Conservation (phyloP, 768 basidiomycete genomes). For the Podaxis sp. region DNA sequence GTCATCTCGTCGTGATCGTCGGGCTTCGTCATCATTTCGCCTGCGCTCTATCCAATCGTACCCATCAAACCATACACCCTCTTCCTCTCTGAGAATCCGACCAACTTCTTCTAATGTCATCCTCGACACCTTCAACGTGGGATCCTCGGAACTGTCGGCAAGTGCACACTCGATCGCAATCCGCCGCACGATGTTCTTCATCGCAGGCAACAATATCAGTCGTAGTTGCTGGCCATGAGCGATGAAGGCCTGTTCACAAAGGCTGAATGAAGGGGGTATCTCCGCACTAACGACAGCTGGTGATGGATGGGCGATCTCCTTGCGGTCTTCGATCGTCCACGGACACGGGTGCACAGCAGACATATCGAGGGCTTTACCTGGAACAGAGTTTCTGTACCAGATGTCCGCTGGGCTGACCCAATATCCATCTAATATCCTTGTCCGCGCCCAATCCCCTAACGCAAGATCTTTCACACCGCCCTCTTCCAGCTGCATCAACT, state of each 20-base stretch:
- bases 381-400: conserved; percentile 47
- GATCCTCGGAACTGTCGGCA: conserved; percentile 42
- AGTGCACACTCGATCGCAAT: conserved; percentile 61
- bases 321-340: conserved; percentile 46
- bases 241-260: conserved; percentile 64
- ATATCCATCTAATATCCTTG: conserved; percentile 68
- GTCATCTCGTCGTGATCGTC: conserved; percentile 36
- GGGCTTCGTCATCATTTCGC: conserved; percentile 37
- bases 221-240: conserved; percentile 60
- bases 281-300: conserved; percentile 45
- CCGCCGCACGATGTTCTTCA: conserved; percentile 67
- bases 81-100: conserved; percentile 52
- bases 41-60: conserved; percentile 62
- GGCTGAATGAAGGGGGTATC: conserved; percentile 55
- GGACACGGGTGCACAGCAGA: conserved; percentile 57
- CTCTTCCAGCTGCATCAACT: conserved; percentile 39
- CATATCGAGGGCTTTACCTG: conserved; percentile 36
- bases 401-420: conserved; percentile 76
- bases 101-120: conserved; percentile 66
- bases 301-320: conserved; percentile 41
- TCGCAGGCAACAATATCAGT: conserved; percentile 57
- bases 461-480: conserved; percentile 51
- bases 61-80: conserved; percentile 71
- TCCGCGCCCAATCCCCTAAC: conserved; percentile 69
- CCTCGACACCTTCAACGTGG: conserved; percentile 50